Conservation (phyloP, 208 protist species). For the Trypanosoma conorhini region DNA sequence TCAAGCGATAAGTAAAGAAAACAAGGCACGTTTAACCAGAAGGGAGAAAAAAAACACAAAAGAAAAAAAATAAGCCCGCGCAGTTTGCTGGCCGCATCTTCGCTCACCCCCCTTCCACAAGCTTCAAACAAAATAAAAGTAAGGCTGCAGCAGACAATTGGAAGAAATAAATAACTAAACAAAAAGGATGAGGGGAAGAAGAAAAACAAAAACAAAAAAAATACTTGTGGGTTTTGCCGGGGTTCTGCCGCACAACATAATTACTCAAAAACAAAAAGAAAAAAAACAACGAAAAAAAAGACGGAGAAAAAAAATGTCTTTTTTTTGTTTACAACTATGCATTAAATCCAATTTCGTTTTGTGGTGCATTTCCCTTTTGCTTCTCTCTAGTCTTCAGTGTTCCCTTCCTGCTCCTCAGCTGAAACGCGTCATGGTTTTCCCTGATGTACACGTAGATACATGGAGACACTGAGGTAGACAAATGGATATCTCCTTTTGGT, state of each 20-base stretch:
- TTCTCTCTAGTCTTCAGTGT: too few relatives aligned
- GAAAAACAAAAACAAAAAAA: not conserved
- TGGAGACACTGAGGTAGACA: not conserved
- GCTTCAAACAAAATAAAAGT: too few relatives aligned
- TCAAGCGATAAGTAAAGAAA: too few relatives aligned
- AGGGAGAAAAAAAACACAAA: too few relatives aligned
- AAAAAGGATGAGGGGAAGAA: not conserved
- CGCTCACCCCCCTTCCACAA: too few relatives aligned
- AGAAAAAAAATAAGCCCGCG: too few relatives aligned
- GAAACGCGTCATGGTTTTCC: not conserved
- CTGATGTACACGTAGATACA: not conserved
- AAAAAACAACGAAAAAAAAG: not conserved
- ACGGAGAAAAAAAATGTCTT: not conserved
- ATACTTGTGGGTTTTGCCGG: not conserved
- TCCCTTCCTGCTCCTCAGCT: constrained; percentile 14
- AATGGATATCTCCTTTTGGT: too few relatives aligned
- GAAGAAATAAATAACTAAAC: not conserved
- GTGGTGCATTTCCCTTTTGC: too few relatives aligned
- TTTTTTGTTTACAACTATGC: not conserved
- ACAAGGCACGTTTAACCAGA: too few relatives aligned
- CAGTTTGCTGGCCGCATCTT: too few relatives aligned
- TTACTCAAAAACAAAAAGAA: not conserved
- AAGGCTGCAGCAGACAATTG: not conserved
- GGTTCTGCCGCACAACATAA: too few relatives aligned
- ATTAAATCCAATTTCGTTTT: too few relatives aligned